Evolutionary conservation across 495 filamentous ascomycete species (phyloP).

Genomic region (Penicillium odoratum): DNA sequence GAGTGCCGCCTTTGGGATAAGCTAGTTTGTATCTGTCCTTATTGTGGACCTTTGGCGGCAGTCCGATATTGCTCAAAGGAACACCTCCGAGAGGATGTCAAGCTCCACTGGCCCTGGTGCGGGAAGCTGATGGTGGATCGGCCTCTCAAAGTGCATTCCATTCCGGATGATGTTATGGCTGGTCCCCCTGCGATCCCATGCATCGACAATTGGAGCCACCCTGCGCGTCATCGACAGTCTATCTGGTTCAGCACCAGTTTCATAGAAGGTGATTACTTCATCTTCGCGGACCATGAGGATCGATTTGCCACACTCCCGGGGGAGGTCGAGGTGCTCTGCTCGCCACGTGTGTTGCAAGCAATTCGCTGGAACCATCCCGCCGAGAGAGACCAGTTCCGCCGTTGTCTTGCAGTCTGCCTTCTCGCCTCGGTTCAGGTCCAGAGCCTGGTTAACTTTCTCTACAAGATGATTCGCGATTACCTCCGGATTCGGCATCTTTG

Average conservation of each 20-base stretch:
- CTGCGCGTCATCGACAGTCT: constrained; percentile 40
- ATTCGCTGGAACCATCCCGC: constrained; percentile 25
- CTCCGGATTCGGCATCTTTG: constrained; percentile 21
- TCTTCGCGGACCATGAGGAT: constrained; percentile 33
- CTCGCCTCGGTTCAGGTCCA: constrained; percentile 24
- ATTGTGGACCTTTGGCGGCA: constrained; percentile 44
- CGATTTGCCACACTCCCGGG: no score
- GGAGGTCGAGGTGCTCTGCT: no score
- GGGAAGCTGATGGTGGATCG: constrained; percentile 18
- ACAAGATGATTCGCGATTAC: constrained; percentile 38
- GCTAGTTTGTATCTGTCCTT: constrained; percentile 37
- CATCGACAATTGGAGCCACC: constrained; percentile 29
- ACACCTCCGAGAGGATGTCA: constrained; percentile 38
- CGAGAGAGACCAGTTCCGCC: constrained; percentile 40
- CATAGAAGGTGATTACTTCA: constrained; percentile 38
- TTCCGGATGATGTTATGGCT: constrained; percentile 18
- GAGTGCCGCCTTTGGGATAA: constrained; percentile 55
- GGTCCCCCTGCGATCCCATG: constrained; percentile 31
- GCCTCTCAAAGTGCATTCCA: constrained; percentile 16
- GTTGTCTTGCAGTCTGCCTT: constrained; percentile 36
- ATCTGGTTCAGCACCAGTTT: constrained; percentile 28
- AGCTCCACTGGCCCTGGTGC: constrained; percentile 37
- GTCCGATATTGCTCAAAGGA: constrained; percentile 41
- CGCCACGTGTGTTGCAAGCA: background rate
- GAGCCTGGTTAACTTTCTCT: constrained; percentile 32